These are phyloP conservation scores for Saccharomyces paradoxus DNA, from an alignment of 805 yeast genomes.

Conservation along the genomic window DNA sequence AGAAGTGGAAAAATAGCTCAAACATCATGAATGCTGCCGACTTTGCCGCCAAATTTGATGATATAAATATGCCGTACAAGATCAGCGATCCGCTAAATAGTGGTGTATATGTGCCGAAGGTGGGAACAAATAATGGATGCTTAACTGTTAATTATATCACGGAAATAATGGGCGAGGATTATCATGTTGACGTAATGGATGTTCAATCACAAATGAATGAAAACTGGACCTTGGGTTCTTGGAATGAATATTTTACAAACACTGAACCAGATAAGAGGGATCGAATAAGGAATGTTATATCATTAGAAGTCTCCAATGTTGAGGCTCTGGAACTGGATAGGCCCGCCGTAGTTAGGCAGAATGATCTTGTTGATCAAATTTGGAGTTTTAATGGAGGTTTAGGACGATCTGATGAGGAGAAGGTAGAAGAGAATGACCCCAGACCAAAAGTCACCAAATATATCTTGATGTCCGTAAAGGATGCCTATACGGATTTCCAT, in stretches of 20 bases:
- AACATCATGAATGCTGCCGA: conserved; percentile 10
- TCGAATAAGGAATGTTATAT: conserved; percentile 69
- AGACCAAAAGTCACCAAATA: conserved; percentile 65
- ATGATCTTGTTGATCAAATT: conserved; percentile 62
- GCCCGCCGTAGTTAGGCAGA: conserved; percentile 55
- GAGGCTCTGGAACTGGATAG: conserved; percentile 46
- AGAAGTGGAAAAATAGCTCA: conserved; percentile 13
- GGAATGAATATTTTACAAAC: conserved; percentile 64
- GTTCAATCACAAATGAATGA: conserved; percentile 65
- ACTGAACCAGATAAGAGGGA: conserved; percentile 41
- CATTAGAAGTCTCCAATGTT: conserved; percentile 65
- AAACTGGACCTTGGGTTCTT: conserved; percentile 57
- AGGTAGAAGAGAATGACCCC: conserved; percentile 6
- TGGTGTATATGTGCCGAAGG: conserved; percentile 13
- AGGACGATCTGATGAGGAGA: neutral
- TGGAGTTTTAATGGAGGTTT: conserved; percentile 38
- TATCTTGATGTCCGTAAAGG: conserved; percentile 75
- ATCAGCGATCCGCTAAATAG: conserved; percentile 17
- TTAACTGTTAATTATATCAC: conserved; percentile 26
- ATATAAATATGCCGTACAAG: conserved; percentile 15
- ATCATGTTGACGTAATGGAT: conserved; percentile 77
- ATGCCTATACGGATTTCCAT: conserved; percentile 84
- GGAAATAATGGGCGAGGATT: conserved; percentile 51
- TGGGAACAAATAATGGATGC: conserved; percentile 2
- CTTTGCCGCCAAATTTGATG: conserved; percentile 13